A percentile compares a stretch with the other conserved stretches of the same genome.
Evolutionary conservation across 805 yeast species (phyloP).

Genomic region (Limtongia smithiae): DNA sequence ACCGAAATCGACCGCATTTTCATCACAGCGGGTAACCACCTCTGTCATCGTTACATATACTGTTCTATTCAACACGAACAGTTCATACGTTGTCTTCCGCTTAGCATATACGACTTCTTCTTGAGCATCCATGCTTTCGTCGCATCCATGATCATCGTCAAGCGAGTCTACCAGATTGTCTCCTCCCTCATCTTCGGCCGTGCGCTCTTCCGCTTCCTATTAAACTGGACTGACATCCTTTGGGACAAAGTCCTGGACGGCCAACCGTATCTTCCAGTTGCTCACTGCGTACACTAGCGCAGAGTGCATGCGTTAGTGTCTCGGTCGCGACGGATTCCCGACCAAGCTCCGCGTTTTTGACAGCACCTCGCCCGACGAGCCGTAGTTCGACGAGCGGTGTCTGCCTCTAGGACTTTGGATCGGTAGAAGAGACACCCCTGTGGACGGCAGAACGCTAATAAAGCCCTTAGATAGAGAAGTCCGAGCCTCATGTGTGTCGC

Average conservation of each 20-base stretch:
- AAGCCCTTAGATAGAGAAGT: slow-evolving; percentile 62
- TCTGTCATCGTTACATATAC: too few relatives aligned
- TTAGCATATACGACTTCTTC: slow-evolving; percentile 37
- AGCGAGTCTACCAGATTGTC: slow-evolving; percentile 48
- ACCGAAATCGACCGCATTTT: slow-evolving; percentile 54
- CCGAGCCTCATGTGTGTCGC: slow-evolving; percentile 52
- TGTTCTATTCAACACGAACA: not conserved
- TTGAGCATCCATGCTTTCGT: slow-evolving; percentile 80
- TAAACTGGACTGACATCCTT: slow-evolving; percentile 77
- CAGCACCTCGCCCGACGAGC: slow-evolving; percentile 44
- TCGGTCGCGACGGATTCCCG: slow-evolving; percentile 52
- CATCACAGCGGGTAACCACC: slow-evolving; percentile 31
- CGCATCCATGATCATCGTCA: slow-evolving; percentile 64
- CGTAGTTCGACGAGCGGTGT: slow-evolving; percentile 39
- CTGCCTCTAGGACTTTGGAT: slow-evolving; percentile 65
- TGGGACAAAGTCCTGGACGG: slow-evolving; percentile 68
- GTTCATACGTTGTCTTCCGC: slow-evolving; percentile 32
- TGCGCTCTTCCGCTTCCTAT: slow-evolving; percentile 78
- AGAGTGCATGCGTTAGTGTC: slow-evolving; percentile 90
- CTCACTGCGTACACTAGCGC: slow-evolving; percentile 81
- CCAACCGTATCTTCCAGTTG: slow-evolving; percentile 75
- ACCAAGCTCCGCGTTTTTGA: slow-evolving; percentile 51
- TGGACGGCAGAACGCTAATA: slow-evolving; percentile 65
- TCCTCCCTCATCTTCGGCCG: slow-evolving; percentile 54
- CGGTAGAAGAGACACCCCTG: slow-evolving; percentile 72